Base-by-base conservation (phyloP, 495 filamentous ascomycete species). In the Neurospora cerealis region DNA sequence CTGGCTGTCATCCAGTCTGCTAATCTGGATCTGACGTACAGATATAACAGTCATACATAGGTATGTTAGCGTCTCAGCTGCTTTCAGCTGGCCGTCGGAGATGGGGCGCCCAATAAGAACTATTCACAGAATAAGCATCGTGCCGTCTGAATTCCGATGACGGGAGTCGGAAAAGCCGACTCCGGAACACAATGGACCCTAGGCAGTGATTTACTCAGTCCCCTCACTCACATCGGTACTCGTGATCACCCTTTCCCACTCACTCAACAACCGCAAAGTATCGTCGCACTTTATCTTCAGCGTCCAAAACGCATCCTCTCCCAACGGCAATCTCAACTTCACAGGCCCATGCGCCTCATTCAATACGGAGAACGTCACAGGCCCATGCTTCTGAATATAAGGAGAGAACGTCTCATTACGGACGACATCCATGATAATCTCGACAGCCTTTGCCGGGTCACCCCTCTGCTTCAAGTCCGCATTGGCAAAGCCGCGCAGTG, bases 281-380 rank as follows among this genome's bases (percentile, higher is more conserved):
- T 78, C 74, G 10, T 71, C 42, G 69, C 76, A 78, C 71, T 79
- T 78, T 10, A 74, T 70, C 13, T 74, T 69, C 17, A 79, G 62
- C 8, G 34, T 71, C 10, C 71, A 41, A 46, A 73, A 32, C 28
- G 74, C 37, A 41, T 75, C 74, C 3, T 48, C 15, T 2, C 78
- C 78, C 39, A 79, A 39, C 5, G 74, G 48, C 10, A 60, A 60
- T 60, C 48, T 60, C 10, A 60, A 28, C n/a, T n/a, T 11, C 8
- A 46, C 19, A 46, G 3, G 3, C 19, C n/a, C 42, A 44, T n/a
- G 3, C 41, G 0, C 41, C 8, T 48, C 60, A 21, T 76, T 76
- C 48, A 7, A 70, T 71, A n/a, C 71, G 17, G 77, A 70, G 46
- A 77, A 21, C 13, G 74, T 77, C 69, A 8, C 74, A 73, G 28